Conservation (phyloP, 2,329 filamentous ascomycete species). For the Phaeosphaeria sp. region DNA sequence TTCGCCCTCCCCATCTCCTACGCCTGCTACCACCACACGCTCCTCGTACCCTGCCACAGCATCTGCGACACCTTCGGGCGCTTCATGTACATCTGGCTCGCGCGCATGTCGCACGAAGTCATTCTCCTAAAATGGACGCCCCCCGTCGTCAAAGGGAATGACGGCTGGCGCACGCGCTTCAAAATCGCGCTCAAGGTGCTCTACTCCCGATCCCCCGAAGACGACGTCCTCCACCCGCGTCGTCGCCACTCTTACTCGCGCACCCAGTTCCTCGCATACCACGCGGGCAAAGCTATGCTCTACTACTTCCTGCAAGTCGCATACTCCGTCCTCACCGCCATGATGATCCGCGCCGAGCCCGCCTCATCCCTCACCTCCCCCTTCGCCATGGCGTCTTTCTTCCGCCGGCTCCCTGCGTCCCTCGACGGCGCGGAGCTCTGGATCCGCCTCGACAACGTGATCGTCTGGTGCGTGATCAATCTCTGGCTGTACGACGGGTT, state of each 20-base stretch:
- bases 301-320: background rate
- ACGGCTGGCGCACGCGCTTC: constrained; percentile 3
- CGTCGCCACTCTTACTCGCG: constrained; percentile 1
- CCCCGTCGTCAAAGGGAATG: background rate
- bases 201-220: constrained; percentile 10
- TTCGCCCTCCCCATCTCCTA: constrained; percentile 15
- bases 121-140: constrained; percentile 15
- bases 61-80: constrained; percentile 22
- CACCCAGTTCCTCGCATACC: constrained; percentile 5
- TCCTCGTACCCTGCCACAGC: constrained; percentile 7
- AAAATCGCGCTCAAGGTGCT: constrained; percentile 17
- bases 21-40: constrained; percentile 13
- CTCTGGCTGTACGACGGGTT: constrained; percentile 17
- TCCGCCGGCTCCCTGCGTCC: constrained; percentile 11
- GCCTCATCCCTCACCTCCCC: too few species aligned
- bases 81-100: constrained; percentile 27
- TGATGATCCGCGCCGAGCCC: too few species aligned
- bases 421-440: constrained; percentile 5
- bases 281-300: background rate
- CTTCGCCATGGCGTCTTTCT: background rate
- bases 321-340: background rate
- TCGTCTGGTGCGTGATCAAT: constrained; percentile 19
- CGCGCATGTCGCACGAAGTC: constrained; percentile 21
- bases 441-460: constrained; percentile 4
- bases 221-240: background rate